Conservation (phyloP, 495 filamentous ascomycete genomes). For the Jackrogersella minutella region DNA sequence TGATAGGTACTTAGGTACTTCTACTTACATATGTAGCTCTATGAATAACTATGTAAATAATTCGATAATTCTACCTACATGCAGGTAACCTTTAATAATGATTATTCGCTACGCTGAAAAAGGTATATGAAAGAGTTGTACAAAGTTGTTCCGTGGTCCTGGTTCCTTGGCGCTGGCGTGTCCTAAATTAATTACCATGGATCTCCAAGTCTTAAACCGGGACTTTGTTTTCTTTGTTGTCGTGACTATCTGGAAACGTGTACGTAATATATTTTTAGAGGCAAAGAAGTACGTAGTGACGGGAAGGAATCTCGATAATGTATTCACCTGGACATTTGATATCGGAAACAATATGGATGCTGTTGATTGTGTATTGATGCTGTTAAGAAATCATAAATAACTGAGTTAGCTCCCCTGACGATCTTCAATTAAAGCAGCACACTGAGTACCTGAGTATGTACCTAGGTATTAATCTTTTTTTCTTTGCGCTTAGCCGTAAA, state of each 20-base stretch:
- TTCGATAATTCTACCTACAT: background rate
- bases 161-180: conserved; percentile 16
- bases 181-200: conserved; percentile 6
- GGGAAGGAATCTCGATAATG: too few relatives aligned
- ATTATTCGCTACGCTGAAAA: background rate
- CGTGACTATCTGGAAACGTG: too few relatives aligned
- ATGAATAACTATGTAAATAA: background rate
- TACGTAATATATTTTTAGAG: too few relatives aligned
- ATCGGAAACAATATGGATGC: too few relatives aligned
- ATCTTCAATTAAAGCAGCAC: too few relatives aligned
- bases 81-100: background rate
- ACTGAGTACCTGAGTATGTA: too few relatives aligned
- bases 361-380: background rate
- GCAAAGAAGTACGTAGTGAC: too few relatives aligned
- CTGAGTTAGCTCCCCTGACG: conserved; percentile 1
- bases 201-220: background rate
- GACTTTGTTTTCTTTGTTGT: background rate
- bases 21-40: background rate
- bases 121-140: conserved; percentile 1
- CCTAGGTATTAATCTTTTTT: too few relatives aligned
- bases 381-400: background rate
- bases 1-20: background rate
- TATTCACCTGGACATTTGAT: too few relatives aligned
- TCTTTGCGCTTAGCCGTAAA: background rate
- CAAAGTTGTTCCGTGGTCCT: background rate